phyloP scores from a whole-genome alignment of 2,329 filamentous ascomycete genomes.

The Apiospora arundinis region DNA sequence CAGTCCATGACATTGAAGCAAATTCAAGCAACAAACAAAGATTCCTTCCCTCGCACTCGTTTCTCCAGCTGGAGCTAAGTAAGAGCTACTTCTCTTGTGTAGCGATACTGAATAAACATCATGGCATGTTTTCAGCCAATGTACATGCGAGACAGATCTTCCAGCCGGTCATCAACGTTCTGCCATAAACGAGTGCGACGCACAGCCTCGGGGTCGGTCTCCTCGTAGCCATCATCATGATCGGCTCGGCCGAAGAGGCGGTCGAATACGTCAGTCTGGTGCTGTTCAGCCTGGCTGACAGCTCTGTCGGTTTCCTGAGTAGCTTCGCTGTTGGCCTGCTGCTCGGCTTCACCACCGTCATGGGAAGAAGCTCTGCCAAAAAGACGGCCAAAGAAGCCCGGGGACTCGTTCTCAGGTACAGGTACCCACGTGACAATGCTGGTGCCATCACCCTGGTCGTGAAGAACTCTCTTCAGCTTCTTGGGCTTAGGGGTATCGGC shows the following conservation, averaged over 20 bases:
- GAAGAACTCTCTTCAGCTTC: background rate
- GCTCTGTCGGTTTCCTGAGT: background rate
- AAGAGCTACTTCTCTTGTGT: background rate
- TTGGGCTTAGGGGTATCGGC: background rate
- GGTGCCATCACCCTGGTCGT: constrained; percentile 1
- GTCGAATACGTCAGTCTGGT: background rate
- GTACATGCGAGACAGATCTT: background rate
- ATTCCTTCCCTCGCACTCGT: background rate
- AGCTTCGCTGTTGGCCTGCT: background rate
- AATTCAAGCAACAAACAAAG: background rate
- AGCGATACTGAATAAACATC: background rate
- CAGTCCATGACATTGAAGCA: background rate
- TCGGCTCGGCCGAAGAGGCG: background rate
- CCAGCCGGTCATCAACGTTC: background rate
- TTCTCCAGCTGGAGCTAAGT: background rate
- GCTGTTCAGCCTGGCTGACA: background rate
- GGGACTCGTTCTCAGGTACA: constrained; percentile 2
- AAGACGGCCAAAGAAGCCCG: background rate
- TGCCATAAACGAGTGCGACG: background rate
- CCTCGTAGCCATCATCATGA: background rate
- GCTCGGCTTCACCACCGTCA: background rate
- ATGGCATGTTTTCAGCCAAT: background rate
- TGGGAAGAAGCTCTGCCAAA: background rate
- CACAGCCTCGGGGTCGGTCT: background rate
- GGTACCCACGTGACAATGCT: background rate